These are phyloP conservation scores for Maudiozyma saulgeensis DNA, from an alignment of 805 yeast genomes.

Conservation along the genomic window DNA sequence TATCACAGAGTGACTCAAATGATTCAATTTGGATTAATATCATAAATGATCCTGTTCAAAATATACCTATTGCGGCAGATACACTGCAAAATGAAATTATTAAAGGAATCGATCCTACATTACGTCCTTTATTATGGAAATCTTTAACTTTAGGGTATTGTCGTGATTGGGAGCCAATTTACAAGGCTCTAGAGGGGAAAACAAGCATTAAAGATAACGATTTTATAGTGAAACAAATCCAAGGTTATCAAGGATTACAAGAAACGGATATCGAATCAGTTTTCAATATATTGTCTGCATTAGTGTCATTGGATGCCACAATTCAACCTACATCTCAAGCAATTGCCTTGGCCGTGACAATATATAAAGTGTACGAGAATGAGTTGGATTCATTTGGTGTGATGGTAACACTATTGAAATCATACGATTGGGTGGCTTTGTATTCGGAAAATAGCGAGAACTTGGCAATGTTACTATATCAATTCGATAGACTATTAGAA, in stretches of 20 bases:
- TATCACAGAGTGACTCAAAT: not conserved
- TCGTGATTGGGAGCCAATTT: conserved; percentile 7
- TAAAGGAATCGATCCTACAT: conserved; percentile 1
- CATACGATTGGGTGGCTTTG: conserved; percentile 61
- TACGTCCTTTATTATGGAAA: conserved; percentile 7
- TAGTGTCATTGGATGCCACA: conserved; percentile 73
- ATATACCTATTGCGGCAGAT: not conserved
- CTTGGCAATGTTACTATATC: conserved; percentile 67
- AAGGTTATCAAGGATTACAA: not conserved
- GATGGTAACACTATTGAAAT: conserved; percentile 70
- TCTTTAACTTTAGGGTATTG: conserved; percentile 3
- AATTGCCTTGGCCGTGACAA: conserved; percentile 80
- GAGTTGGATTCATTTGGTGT: conserved; percentile 79
- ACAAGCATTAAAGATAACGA: not conserved
- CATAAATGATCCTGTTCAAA: conserved; percentile 3
- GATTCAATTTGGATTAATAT: conserved; percentile 2
- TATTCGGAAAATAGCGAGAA: conserved; percentile 89
- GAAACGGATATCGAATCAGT: conserved; percentile 23
- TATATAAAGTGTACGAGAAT: conserved; percentile 46
- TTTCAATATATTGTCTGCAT: conserved; percentile 66
- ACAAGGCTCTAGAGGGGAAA: conserved; percentile 3
- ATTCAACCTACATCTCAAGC: conserved; percentile 95
- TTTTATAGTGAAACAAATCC: not conserved
- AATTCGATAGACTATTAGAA: conserved; percentile 80
- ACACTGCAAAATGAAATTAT: conserved; percentile 3